Evolutionary conservation across 73 alveolate genomes (phyloP), one percentile per base, ranked within the genome.

Genomic region (Paramecium caudatum): DNA sequence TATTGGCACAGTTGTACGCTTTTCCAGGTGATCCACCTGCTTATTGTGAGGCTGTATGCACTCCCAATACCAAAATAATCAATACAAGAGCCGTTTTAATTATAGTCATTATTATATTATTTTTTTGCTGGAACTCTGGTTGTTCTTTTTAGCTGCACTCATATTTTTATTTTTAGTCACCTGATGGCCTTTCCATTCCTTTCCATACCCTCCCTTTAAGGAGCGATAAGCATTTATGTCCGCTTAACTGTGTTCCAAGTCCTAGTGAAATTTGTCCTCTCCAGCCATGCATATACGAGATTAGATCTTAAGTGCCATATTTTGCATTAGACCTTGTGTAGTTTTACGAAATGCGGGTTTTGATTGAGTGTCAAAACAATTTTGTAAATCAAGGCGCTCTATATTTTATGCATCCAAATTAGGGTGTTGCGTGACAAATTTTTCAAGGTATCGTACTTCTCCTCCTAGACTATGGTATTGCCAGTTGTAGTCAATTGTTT

Each of bases 61-160:
- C 39, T 68, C 36, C 15, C 55, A 34, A 43, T 32, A 37, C 61
- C 39, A 68, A 32, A 32, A 13, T 25, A 30, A 68, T 17, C 61
- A 30, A 68, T 68, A 68, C 32, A n/a, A 68, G n/a, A 68, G 36
- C 84, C 84, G 61, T 68, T 32, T 68, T 32, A 32, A 68, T 68
- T 34, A 68, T 68, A 34, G 34, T 68, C 47, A 68, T 68, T 37
- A 68, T 68, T 32, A 34, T 34, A 68, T 68, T 68, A 68, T 32
- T 30, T 34, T 34, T 68, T 68, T 68, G 47, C 50, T 30, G 19
- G 47, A 68, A 17, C 16, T 34, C 46, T 16, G 34, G 9, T 4
- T 41, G 12, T 41, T 49, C 34, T 21, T 68, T 37, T 34, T 68
- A 10, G 37, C 8, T 68, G 55, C 50, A 68, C 84, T 68, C 50